phyloP scores from a whole-genome alignment of 768 basidiomycete species.

The Megacollybia marginata region DNA sequence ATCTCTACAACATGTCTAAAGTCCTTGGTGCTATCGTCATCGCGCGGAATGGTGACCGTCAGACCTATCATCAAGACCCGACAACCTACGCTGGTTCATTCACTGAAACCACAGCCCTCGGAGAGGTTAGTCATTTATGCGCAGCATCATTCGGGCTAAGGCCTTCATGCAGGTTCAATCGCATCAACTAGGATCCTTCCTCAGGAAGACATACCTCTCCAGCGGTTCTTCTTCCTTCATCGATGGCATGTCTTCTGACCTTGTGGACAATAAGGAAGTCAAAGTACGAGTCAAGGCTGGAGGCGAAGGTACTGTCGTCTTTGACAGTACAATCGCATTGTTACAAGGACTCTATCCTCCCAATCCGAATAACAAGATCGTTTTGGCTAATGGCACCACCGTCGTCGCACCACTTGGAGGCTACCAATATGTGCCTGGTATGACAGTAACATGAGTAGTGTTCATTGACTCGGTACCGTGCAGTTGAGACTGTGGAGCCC shows the following conservation, averaged over 20 bases:
- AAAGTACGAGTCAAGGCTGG: slow-evolving; percentile 78
- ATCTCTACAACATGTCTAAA: slow-evolving; percentile 14
- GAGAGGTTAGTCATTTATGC: slow-evolving; percentile 38
- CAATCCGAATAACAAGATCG: slow-evolving; percentile 61
- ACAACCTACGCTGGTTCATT: slow-evolving; percentile 52
- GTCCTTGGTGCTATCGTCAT: slow-evolving; percentile 75
- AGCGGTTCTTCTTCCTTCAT: slow-evolving; percentile 65
- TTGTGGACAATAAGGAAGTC: slow-evolving; percentile 68
- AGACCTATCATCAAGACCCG: slow-evolving; percentile 65
- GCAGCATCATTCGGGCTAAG: neutral
- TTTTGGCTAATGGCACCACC: slow-evolving; percentile 70
- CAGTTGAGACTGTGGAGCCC: slow-evolving; percentile 83
- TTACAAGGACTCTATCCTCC: slow-evolving; percentile 86
- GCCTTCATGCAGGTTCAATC: slow-evolving; percentile 48
- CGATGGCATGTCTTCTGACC: slow-evolving; percentile 52
- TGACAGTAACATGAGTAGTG: slow-evolving; percentile 6
- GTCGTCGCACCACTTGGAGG: slow-evolving; percentile 70
- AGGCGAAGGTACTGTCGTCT: slow-evolving; percentile 78
- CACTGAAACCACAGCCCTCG: slow-evolving; percentile 70
- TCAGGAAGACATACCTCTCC: slow-evolving; percentile 63
- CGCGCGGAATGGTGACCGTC: slow-evolving; percentile 73
- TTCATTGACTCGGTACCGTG: slow-evolving; percentile 2
- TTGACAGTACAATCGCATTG: slow-evolving; percentile 79
- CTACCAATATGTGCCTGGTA: slow-evolving; percentile 83
- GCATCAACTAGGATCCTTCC: slow-evolving; percentile 50